Evolutionary conservation across 1,284 basidiomycete genomes (phyloP).

Genomic region (Rhodotorula sp.): DNA sequence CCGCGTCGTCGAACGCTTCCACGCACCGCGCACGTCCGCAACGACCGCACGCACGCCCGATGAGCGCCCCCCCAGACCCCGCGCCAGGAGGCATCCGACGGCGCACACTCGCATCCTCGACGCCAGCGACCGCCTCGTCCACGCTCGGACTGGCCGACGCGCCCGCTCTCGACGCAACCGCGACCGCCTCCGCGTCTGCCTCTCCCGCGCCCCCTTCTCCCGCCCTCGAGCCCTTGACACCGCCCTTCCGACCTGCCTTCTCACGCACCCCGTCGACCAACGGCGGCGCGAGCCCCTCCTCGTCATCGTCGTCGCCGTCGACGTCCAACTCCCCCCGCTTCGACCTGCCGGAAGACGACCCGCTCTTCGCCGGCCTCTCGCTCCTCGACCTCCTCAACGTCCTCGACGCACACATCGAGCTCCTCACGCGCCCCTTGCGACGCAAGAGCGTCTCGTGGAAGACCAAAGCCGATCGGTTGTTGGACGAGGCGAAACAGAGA

Average conservation of each 20-base stretch:
- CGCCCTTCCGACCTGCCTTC: constrained; percentile 2
- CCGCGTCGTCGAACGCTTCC: too few relatives aligned
- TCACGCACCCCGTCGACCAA: constrained; percentile 9
- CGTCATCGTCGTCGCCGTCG: background rate
- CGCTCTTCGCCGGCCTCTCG: constrained; percentile 30
- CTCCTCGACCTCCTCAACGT: constrained; percentile 41
- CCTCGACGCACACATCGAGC: constrained; percentile 42
- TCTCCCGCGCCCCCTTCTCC: background rate
- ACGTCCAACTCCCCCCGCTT: constrained; percentile 15
- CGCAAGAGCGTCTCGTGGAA: constrained; percentile 27
- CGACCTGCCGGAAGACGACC: constrained; percentile 30
- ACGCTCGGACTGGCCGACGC: too few relatives aligned
- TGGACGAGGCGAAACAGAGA: constrained; percentile 30
- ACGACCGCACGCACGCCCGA: too few relatives aligned
- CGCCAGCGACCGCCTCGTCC: too few relatives aligned
- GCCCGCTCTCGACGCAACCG: background rate
- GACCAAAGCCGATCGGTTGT: constrained; percentile 26
- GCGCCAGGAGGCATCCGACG: too few relatives aligned
- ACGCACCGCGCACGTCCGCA: too few relatives aligned
- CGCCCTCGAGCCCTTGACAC: background rate
- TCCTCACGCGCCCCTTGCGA: constrained; percentile 37
- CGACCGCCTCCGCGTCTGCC: background rate
- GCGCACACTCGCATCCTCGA: too few relatives aligned
- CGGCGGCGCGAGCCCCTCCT: constrained; percentile 1
- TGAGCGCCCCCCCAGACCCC: too few relatives aligned